Conservation (phyloP, 768 basidiomycete genomes). For the Russula vinacea region DNA sequence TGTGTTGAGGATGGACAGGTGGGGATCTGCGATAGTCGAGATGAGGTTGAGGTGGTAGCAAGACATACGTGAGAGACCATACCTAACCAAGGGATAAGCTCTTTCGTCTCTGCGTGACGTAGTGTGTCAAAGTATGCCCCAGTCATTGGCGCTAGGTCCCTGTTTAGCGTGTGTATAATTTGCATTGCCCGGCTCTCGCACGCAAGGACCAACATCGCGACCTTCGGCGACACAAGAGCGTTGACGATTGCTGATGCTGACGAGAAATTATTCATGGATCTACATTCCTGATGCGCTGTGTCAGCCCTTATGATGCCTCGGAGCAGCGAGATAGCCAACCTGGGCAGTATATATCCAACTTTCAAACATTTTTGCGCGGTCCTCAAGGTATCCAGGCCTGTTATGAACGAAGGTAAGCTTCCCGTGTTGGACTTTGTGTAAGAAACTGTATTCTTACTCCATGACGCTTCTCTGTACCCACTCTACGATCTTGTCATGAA, state of each 20-base stretch:
- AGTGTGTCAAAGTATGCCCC: not conserved
- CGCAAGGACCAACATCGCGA: slow-evolving; percentile 1
- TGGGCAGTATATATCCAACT: slow-evolving; percentile 16
- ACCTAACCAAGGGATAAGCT: slow-evolving; percentile 20
- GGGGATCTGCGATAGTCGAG: not conserved
- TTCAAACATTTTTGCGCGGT: slow-evolving; percentile 9
- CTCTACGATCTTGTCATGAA: slow-evolving; percentile 1
- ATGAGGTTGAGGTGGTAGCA: not conserved
- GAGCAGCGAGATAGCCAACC: not conserved
- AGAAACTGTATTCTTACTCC: not conserved
- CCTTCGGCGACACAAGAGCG: slow-evolving; percentile 5
- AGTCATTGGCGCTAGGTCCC: not conserved
- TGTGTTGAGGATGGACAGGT: slow-evolving; percentile 8
- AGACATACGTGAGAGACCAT: not conserved
- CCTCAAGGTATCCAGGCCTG: slow-evolving; percentile 6
- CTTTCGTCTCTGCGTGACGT: not conserved
- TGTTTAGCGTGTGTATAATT: not conserved
- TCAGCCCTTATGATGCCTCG: not conserved
- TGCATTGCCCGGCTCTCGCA: slow-evolving; percentile 12
- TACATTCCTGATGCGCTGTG: slow-evolving; percentile 1
- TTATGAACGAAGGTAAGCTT: not conserved
- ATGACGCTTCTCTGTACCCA: slow-evolving; percentile 18
- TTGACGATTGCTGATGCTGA: slow-evolving; percentile 7
- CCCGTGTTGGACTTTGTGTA: not conserved
- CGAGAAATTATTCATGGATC: slow-evolving; percentile 11